A percentile compares a stretch with the other conserved stretches of the same genome.
Evolutionary conservation across 2,329 filamentous ascomycete species (phyloP).

Genomic region (Coniochaeta sp.): DNA sequence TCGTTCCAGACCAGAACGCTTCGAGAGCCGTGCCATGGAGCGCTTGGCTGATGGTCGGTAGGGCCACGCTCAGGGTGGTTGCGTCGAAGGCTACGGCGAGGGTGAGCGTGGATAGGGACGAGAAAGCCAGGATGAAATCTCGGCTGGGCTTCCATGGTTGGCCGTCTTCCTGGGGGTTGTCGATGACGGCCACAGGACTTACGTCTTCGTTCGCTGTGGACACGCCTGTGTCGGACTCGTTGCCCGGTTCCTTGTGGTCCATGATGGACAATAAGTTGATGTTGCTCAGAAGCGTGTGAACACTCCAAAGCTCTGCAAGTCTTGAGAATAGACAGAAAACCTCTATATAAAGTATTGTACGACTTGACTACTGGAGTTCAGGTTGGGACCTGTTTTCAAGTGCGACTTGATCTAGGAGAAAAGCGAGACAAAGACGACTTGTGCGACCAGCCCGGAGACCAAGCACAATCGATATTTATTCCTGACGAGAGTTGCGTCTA

Average conservation of each 20-base stretch:
- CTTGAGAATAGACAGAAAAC: not conserved
- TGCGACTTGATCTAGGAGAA: not conserved
- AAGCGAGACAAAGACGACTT: not conserved
- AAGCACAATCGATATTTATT: not conserved
- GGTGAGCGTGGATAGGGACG: slow-evolving; percentile 44
- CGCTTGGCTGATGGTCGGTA: slow-evolving; percentile 44
- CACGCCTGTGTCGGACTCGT: slow-evolving; percentile 6
- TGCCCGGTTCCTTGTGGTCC: slow-evolving; percentile 1
- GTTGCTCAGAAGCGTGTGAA: too few species aligned
- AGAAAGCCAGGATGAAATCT: slow-evolving; percentile 38
- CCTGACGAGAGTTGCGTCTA: not conserved
- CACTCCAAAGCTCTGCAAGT: not conserved
- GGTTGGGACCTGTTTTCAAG: not conserved
- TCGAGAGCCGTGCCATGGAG: slow-evolving; percentile 47
- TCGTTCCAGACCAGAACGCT: slow-evolving; percentile 66
- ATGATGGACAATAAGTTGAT: not conserved
- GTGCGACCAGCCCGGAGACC: not conserved
- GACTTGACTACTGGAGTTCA: not conserved
- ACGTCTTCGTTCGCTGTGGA: slow-evolving; percentile 1
- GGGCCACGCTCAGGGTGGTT: slow-evolving; percentile 55
- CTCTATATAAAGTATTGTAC: not conserved
- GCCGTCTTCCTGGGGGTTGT: not conserved
- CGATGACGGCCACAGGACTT: not conserved
- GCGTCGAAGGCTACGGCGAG: slow-evolving; percentile 59
- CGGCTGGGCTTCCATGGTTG: slow-evolving; percentile 14